Conservation (phyloP, 2,329 filamentous ascomycete species). For the Botrytis medusae region DNA sequence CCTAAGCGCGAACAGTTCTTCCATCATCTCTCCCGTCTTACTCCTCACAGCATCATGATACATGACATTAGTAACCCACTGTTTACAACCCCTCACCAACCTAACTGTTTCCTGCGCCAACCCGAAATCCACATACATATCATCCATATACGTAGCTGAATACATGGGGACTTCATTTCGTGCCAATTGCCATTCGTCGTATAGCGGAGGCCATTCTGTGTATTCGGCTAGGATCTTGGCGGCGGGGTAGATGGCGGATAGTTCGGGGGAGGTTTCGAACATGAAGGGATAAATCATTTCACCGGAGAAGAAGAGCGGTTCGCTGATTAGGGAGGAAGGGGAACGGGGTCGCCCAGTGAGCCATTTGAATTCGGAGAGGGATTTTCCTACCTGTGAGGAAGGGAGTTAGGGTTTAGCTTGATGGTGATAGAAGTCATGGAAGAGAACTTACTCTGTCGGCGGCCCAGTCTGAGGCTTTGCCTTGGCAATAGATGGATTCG, state of each 20-base stretch:
- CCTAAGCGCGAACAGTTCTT: conserved; percentile 71
- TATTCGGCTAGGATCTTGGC: conserved; percentile 70
- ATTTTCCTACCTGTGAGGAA: conserved; percentile 1
- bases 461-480: conserved; percentile 69
- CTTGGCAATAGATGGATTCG: conserved; percentile 81
- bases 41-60: conserved; percentile 81
- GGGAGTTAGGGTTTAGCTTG: neutral
- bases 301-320: conserved; percentile 76
- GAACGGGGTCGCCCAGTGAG: conserved; percentile 34
- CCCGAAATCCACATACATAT: conserved; percentile 88
- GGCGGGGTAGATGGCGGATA: conserved; percentile 65
- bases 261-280: conserved; percentile 77
- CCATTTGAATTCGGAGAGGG: conserved; percentile 44
- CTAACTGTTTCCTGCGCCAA: conserved; percentile 71
- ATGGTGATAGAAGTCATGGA: neutral
- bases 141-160: conserved; percentile 77
- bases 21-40: conserved; percentile 73
- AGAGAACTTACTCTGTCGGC: conserved; percentile 51
- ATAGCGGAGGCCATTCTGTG: conserved; percentile 72
- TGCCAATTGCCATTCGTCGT: conserved; percentile 70
- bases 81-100: conserved; percentile 73
- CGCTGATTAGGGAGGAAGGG: conserved; percentile 42
- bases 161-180: conserved; percentile 84
- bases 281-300: conserved; percentile 91
- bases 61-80: conserved; percentile 81